Conservation (phyloP, 2,329 filamentous ascomycete species). For the Lasiodiplodia gonubiensis region DNA sequence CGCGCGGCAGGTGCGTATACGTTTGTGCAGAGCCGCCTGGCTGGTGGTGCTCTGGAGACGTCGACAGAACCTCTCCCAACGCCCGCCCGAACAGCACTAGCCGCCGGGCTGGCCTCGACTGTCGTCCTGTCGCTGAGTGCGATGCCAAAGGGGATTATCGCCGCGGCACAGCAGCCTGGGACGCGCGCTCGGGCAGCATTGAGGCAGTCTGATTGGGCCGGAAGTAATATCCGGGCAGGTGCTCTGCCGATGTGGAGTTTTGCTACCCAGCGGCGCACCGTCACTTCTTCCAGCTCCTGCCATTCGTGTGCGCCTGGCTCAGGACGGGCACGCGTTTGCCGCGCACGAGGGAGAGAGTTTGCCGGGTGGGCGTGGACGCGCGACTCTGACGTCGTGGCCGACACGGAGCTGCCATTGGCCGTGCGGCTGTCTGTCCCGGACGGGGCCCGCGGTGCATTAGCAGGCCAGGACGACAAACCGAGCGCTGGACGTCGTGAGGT, state of each 20-base stretch:
- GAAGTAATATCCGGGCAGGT: not conserved
- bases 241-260: not conserved
- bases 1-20: not conserved
- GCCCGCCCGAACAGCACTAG: not conserved
- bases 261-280: not conserved
- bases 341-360: not conserved
- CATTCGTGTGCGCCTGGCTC: not conserved
- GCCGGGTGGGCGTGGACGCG: not conserved
- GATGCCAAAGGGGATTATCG: not conserved
- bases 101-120: no score
- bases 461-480: not conserved
- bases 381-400: not conserved
- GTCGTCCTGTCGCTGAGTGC: not conserved
- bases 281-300: not conserved
- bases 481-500: not conserved
- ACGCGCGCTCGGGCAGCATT: not conserved
- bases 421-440: conserved; percentile 1
- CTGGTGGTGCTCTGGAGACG: not conserved
- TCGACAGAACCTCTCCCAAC: no score
- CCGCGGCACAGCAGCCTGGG: not conserved
- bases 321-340: not conserved
- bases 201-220: conserved; percentile 3
- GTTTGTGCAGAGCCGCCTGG: not conserved
- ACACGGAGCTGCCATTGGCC: not conserved
- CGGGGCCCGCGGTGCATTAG: not conserved